phyloP scores from a whole-genome alignment of 208 protist species.

The Acanthamoeba polyphaga region DNA sequence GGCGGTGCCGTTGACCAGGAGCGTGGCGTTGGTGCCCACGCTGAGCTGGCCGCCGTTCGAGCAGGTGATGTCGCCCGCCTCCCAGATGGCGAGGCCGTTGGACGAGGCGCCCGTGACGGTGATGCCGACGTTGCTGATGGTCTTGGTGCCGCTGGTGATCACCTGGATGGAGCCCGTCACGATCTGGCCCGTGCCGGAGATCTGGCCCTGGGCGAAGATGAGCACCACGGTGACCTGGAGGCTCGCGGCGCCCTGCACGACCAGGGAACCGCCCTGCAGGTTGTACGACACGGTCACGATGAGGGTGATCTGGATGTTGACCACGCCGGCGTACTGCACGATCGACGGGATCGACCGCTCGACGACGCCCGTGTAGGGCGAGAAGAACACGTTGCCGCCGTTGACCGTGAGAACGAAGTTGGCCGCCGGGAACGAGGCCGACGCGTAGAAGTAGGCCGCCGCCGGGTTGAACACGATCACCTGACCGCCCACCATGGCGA shows the following conservation, averaged over 20 bases:
- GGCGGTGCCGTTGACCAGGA: constrained; percentile 55
- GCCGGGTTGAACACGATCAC: constrained; percentile 61
- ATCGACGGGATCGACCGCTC: neutral
- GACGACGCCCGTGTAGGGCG: neutral
- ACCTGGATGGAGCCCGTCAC: neutral
- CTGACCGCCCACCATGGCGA: constrained; percentile 53
- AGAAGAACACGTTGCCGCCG: constrained; percentile 63
- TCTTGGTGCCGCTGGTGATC: neutral
- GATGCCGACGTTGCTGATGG: constrained; percentile 42
- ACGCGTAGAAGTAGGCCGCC: constrained; percentile 49
- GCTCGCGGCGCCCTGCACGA: constrained; percentile 43
- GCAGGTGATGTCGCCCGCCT: constrained; percentile 64
- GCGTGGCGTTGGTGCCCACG: neutral
- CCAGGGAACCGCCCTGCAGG: constrained; percentile 55
- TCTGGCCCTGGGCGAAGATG: constrained; percentile 43
- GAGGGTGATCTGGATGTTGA: constrained; percentile 65
- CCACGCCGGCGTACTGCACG: constrained; percentile 28
- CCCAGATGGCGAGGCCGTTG: constrained; percentile 31
- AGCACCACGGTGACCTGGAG: constrained; percentile 34
- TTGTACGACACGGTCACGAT: constrained; percentile 50
- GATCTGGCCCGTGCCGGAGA: constrained; percentile 65
- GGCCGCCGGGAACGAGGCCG: constrained; percentile 28
- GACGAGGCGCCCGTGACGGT: neutral
- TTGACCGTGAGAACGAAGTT: constrained; percentile 59
- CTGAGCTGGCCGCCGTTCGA: constrained; percentile 65